Evolutionary conservation across 768 basidiomycete species (phyloP), one percentile per base, ranked within the genome.

Genomic region (Harrya chromipes): DNA sequence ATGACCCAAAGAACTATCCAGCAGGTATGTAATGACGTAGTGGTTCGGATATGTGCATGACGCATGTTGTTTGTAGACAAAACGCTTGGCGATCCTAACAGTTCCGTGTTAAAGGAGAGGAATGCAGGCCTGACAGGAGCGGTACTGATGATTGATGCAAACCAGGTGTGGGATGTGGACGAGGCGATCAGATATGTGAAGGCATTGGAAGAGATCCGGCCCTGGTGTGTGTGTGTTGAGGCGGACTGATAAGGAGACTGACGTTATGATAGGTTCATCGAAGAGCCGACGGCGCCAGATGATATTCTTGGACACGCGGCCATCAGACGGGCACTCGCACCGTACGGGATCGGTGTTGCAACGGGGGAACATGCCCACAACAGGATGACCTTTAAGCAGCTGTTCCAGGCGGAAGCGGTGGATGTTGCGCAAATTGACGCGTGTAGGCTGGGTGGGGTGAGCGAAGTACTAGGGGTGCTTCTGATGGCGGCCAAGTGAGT

Each of bases 341-440:
- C 84, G 8, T 68, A 85, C 61, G 85, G 85, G 1, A 94, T 95
- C 53, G 90, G 90, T 26, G 92, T 95, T 34, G 92, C 93, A 4
- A 95, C 94, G 0, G 94, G 92, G 23, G 94, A 97, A 72, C 93
- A 95, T 59, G 92, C 90, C 1, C 92, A 97, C 66, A 95, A 95
- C 69, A 80, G 89, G 43, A 91, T 94, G 78, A 79, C 88, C n/a
- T 95, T 95, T 80, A 95, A 95, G 72, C 94, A 95, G 66, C 75
- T 97, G 7, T 76, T 97, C 12, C 91, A 93, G 60, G 84, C 84
- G 0, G 82, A 90, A 19, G 91, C 92, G 4, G 89, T 94, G 66
- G 91, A 97, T 60, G 90, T 94, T 24, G 84, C 81, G 56, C 94
- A 95, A 65, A 93, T 97, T 36, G 52, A 95, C 70, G 88, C 88